Percentiles rank a stretch among this genome's conserved stretches.
Evolutionary conservation across 169 alveolate species (phyloP).

Genomic region (Plasmodium falciparum): DNA sequence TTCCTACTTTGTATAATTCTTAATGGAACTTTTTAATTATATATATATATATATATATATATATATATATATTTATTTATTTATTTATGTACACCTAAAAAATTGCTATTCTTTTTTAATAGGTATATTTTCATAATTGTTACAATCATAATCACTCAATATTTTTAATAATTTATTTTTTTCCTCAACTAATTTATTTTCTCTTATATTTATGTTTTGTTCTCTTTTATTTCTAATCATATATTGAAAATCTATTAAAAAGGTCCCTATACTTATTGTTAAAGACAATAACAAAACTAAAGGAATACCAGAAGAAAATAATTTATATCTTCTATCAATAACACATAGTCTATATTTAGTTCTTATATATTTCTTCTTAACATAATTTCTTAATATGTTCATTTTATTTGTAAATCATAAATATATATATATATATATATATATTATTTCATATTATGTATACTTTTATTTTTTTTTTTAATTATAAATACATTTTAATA

Average conservation of each 20-base stretch:
- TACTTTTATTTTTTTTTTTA: neutral
- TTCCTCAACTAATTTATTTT: constrained; percentile 62
- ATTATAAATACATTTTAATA: no score
- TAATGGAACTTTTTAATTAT: neutral
- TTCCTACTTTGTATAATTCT: no score
- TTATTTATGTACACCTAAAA: neutral
- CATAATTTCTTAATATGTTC: constrained; percentile 31
- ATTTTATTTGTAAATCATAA: constrained; percentile 14
- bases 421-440: neutral
- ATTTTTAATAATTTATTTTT: constrained; percentile 63
- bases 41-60: neutral
- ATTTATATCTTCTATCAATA: constrained; percentile 67
- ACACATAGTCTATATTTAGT: constrained; percentile 62
- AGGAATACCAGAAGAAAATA: constrained; percentile 73
- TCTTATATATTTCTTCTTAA: constrained; percentile 31
- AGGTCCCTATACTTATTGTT: constrained; percentile 68
- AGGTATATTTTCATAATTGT: constrained; percentile 72
- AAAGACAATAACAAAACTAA: constrained; percentile 53
- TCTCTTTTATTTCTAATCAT: constrained; percentile 53
- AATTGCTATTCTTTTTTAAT: constrained; percentile 39
- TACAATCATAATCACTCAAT: constrained; percentile 61
- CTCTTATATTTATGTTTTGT: constrained; percentile 68
- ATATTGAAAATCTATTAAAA: constrained; percentile 59
- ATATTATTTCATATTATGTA: neutral
- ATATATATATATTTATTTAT: no score